Base-by-base conservation (phyloP, 1,139 yeast genomes). In the Kurtzmaniella natalensis region DNA sequence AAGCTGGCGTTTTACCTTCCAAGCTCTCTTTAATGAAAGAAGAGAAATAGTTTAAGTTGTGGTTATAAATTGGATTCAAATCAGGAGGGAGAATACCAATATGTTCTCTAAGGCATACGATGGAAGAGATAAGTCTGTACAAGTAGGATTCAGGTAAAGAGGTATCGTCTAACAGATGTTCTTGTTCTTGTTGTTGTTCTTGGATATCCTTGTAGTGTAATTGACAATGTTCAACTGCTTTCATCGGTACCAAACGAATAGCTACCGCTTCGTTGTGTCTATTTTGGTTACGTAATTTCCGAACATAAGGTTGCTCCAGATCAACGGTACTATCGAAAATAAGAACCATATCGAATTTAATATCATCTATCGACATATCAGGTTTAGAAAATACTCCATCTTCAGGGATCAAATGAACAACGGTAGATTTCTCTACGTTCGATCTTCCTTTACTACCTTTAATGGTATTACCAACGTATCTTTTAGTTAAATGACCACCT, bases 11-110 rank as follows among this genome's bases (percentile, higher is more conserved):
- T 17, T 8, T 8, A 26, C 32, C 28, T 31, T 19, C 37, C 30
- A 24, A 34, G 31, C 15, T 36, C 35, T 25, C 36, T 27, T 69
- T 70, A 32, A 83, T 64, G 77, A 92, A 88, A 20, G 53, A 70
- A 1, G 69, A 59, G 33, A 89, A 64, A 45, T 79, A 84, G 7
- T 68, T 66, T 42, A 88, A 63, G 37, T 81, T 75, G 44, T 81
- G 83, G 30, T 78, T 68, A 53, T 82, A 86, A 11, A 85, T 76
- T 7, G 94, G 89, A 50, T 83, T 70, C 33, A 87, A 60, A 46
- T 82, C 94, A 0, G 87, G 82, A 2, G 96, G 94, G 30, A 89
- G 56, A 29, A 76, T 72, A 5, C 97, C 97, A n/a, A 84, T 87
- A 40, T 79, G 72, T 46, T 83, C 94, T 47, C 96, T 64, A 35